phyloP scores from a whole-genome alignment of 2,329 filamentous ascomycete genomes.

The Xylariaceae sp. region DNA sequence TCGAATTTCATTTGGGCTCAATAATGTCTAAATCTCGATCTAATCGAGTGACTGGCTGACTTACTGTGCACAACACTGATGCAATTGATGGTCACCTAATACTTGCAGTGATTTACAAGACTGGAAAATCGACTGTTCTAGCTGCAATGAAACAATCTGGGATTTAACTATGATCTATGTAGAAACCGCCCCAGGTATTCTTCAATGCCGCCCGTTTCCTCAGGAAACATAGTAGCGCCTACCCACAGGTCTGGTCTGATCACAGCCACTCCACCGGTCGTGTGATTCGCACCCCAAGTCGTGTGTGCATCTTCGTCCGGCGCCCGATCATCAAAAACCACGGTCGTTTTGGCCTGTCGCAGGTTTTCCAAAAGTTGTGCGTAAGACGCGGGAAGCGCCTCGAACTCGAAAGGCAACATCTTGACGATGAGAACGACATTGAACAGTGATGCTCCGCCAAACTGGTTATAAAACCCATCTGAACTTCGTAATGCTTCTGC shows the following conservation, averaged over 20 bases:
- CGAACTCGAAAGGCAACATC: conserved; percentile 35
- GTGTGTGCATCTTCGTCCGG: conserved; percentile 30
- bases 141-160: no score
- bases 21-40: no score
- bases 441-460: conserved; percentile 37
- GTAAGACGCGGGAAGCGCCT: neutral
- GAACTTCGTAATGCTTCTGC: conserved; percentile 21
- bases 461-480: conserved; percentile 37
- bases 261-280: conserved; percentile 22
- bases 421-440: conserved; percentile 42
- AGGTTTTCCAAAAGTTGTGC: no score
- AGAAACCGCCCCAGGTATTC: conserved; percentile 19
- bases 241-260: conserved; percentile 30
- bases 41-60: no score
- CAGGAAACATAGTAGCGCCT: conserved; percentile 21
- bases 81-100: no score
- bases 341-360: no score
- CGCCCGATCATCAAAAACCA: conserved; percentile 27
- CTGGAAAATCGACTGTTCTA: no score
- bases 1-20: no score
- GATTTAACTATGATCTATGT: no score
- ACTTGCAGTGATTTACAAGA: no score
- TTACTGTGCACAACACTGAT: no score
- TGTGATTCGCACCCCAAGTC: conserved; percentile 25
- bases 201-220: neutral